Evolutionary conservation across 331 rosid genomes (phyloP), one percentile per base, ranked within the genome.

Genomic region (Malus hybrid): DNA sequence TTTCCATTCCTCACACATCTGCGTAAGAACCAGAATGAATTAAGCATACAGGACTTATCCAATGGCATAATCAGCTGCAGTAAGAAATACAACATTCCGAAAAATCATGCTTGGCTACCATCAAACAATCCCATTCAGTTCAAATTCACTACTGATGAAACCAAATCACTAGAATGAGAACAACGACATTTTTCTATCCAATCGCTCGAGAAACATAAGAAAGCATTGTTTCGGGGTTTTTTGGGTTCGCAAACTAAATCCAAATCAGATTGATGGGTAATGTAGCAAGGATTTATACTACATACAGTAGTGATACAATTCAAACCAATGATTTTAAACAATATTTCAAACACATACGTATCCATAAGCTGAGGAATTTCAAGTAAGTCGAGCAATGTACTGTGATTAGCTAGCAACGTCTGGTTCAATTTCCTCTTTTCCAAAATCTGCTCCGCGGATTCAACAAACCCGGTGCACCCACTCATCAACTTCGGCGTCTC

Each of bases 351-450:
- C 63, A 84, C 98, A 32, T 85, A 94, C 96, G 97, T 92, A 80
- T 94, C 99, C 97, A 92, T 92, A 64, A 94, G 95, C 83, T 92
- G 99, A 80, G 97, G 99, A 79, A 94, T 94, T 89, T 94, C 99
- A 74, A 94, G 99, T 86, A 94, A 89, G 82, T 94, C 99, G 73
- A 94, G 96, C 91, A 94, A 85, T 75, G 93, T 87, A 76, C 97
- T 94, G 79, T 94, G 97, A 84, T 94, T 88, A 27, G 96, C 87
- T 14, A 94, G 87, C 96, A 94, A 89, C 65, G 89, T 92, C 81
- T 94, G 97, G 86, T 94, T 94, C 99, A 90, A 85, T 90, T 90
- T 94, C 89, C 96, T 90, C 91, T 88, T 87, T 80, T 94, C 99
- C 85, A 92, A 78, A 88, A 90, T 90, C 78, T 90, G 83, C 66